Base-by-base conservation (phyloP, 306 rosid species). In the Vicia villosa region DNA sequence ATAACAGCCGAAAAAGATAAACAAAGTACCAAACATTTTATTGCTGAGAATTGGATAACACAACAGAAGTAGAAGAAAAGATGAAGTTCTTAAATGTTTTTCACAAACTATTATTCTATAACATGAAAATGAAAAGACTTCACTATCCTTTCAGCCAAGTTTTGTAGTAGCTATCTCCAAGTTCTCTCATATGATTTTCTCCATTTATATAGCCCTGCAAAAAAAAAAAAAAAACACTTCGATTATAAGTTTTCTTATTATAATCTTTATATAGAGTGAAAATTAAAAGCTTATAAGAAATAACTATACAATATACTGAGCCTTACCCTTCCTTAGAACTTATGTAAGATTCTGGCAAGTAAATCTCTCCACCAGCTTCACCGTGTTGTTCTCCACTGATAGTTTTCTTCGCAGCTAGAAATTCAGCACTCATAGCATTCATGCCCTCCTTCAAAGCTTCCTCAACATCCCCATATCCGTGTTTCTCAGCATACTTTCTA, bases 401-500 rank as follows among this genome's bases (percentile, higher is more conserved):
- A 17, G 96, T 95, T 79, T 89, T 95, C 89, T 80, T 91, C 12
- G 99, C 99, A 61, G 95, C 82, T 63, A 62, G 80, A 84, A 95
- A 95, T 77, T 84, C 89, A 21, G 99, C 99, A 85, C 99, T 95
- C 99, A 95, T 95, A 69, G 95, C 95, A 72, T 91, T 89, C 99
- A 95, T 95, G 46, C 99, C 99, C 6, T 60, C 87, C 78, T 73
- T 70, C 78, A 95, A 80, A 51, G 99, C 97, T 86, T 95, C 99
- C 81, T 91, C 97, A 0, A 82, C 91, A 66, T 72, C 70, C 40
- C 99, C 99, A 74, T 95, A 95, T 47, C 99, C 99, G 30, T 95
- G 96, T 73, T 95, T 81, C 83, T 89, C 99, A 19, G 99, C 99
- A 82, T 95, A 95, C 83, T 86, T 95, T 17, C 99, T 72, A 65